phyloP scores from a whole-genome alignment of 2,329 filamentous ascomycete species.

The Aspergillus hortae region DNA sequence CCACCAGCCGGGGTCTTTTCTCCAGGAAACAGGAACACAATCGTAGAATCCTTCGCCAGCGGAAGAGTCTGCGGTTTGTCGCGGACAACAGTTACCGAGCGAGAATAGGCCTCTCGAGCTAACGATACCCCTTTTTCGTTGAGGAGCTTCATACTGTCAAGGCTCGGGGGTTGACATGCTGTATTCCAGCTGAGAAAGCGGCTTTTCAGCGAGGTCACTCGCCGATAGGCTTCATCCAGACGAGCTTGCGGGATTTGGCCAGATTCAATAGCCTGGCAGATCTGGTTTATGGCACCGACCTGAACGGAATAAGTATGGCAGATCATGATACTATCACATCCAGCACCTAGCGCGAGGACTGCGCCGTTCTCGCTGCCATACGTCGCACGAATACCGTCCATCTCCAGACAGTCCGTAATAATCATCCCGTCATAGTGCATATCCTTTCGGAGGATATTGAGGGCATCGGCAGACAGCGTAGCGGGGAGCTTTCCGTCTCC shows the following conservation, averaged over 20 bases:
- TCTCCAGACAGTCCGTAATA: slow-evolving; percentile 45
- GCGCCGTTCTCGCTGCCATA: slow-evolving; percentile 41
- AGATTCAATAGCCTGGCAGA: slow-evolving; percentile 35
- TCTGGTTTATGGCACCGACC: slow-evolving; percentile 37
- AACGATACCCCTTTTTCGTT: slow-evolving; percentile 24
- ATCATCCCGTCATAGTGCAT: slow-evolving; percentile 45
- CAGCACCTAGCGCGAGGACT: slow-evolving; percentile 40
- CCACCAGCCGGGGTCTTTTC: slow-evolving; percentile 33
- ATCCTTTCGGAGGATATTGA: slow-evolving; percentile 39
- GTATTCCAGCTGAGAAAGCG: slow-evolving; percentile 33
- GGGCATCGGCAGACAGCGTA: slow-evolving; percentile 35
- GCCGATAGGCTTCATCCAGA: slow-evolving; percentile 33
- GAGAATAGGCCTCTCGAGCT: slow-evolving; percentile 34
- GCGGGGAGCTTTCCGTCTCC: slow-evolving; percentile 35
- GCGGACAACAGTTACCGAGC: slow-evolving; percentile 42
- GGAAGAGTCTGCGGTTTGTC: slow-evolving; percentile 28
- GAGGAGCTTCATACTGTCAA: slow-evolving; percentile 18
- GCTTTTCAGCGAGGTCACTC: slow-evolving; percentile 35
- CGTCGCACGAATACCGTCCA: slow-evolving; percentile 42
- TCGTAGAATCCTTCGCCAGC: slow-evolving; percentile 23
- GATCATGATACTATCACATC: slow-evolving; percentile 46
- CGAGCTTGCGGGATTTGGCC: slow-evolving; percentile 29
- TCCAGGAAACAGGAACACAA: slow-evolving; percentile 39
- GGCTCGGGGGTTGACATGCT: slow-evolving; percentile 17
- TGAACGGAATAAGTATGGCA: slow-evolving; percentile 43